Percentiles rank a stretch among this genome's conserved stretches.
phyloP scores from a whole-genome alignment of 164 flowering plant species.

The Nelumbo lutea region DNA sequence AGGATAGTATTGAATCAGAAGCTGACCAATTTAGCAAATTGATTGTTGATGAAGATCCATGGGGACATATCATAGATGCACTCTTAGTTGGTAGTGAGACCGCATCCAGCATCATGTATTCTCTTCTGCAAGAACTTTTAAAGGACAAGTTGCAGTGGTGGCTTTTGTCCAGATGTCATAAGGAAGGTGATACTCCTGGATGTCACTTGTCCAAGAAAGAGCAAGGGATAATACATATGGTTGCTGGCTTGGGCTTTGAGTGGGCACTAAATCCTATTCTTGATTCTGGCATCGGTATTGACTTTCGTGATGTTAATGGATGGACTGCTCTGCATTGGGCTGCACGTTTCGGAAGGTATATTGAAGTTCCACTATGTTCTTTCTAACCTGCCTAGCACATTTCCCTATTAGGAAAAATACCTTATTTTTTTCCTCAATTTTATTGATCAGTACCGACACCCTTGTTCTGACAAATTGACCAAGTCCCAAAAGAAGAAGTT shows the following conservation, averaged over 20 bases:
- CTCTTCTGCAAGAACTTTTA: constrained; percentile 73
- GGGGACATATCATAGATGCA: constrained; percentile 55
- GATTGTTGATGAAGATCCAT: constrained; percentile 47
- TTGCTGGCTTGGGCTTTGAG: constrained; percentile 88
- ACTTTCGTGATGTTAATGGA: constrained; percentile 88
- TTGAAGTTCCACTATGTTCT: background rate
- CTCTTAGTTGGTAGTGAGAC: constrained; percentile 53
- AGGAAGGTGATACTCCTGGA: constrained; percentile 20
- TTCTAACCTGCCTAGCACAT: background rate
- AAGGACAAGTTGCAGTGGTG: constrained; percentile 74
- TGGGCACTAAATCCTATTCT: constrained; percentile 85
- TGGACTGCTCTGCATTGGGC: constrained; percentile 99
- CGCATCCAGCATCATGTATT: constrained; percentile 41
- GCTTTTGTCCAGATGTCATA: constrained; percentile 44
- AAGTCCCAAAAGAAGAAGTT: no score
- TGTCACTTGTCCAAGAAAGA: constrained; percentile 77
- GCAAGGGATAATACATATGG: constrained; percentile 88
- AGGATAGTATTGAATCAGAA: constrained; percentile 28
- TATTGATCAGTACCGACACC: no score
- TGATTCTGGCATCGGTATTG: constrained; percentile 55
- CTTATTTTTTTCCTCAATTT: no score
- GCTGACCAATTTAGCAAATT: constrained; percentile 19
- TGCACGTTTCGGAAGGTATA: constrained; percentile 91
- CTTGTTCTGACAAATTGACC: no score
- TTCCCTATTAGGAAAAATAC: background rate